Percentiles rank a stretch among this genome's conserved stretches.
Evolutionary conservation across 2,329 filamentous ascomycete species (phyloP).

Genomic region (Zymoseptoria brevis): DNA sequence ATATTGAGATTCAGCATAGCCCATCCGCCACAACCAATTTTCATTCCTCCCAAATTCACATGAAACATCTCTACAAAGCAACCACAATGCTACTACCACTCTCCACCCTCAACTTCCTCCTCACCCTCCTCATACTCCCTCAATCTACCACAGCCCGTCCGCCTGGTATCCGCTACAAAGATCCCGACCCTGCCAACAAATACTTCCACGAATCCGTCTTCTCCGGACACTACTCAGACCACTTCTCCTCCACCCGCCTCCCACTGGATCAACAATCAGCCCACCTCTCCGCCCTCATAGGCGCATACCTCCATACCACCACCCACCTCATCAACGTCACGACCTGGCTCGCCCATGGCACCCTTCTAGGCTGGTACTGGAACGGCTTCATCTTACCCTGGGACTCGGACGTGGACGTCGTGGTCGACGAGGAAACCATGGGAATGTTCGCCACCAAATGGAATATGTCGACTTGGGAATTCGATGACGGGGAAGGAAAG

Average conservation of each 20-base stretch:
- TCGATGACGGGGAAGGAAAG: slow-evolving; percentile 20
- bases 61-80: neutral
- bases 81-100: neutral
- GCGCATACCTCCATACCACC: slow-evolving; percentile 51
- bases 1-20: too few species aligned
- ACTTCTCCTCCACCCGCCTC: slow-evolving; percentile 43
- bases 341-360: slow-evolving; percentile 58
- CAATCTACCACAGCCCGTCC: neutral
- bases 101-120: neutral
- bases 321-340: slow-evolving; percentile 44
- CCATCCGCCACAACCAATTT: too few species aligned
- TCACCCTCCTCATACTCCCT: neutral
- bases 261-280: slow-evolving; percentile 40
- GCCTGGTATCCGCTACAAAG: neutral
- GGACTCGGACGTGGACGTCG: slow-evolving; percentile 55
- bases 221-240: slow-evolving; percentile 50
- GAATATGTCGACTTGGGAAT: slow-evolving; percentile 53
- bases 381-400: slow-evolving; percentile 54
- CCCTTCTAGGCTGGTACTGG: slow-evolving; percentile 56
- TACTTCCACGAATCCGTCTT: slow-evolving; percentile 48
- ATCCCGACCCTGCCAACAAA: slow-evolving; percentile 35
- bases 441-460: slow-evolving; percentile 51
- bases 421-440: slow-evolving; percentile 49
- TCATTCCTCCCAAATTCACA: neutral
- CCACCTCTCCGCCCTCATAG: slow-evolving; percentile 45